Evolutionary conservation across 1,139 yeast species (phyloP), one percentile per base, ranked within the genome.

Genomic region (Candida neerlandica): DNA sequence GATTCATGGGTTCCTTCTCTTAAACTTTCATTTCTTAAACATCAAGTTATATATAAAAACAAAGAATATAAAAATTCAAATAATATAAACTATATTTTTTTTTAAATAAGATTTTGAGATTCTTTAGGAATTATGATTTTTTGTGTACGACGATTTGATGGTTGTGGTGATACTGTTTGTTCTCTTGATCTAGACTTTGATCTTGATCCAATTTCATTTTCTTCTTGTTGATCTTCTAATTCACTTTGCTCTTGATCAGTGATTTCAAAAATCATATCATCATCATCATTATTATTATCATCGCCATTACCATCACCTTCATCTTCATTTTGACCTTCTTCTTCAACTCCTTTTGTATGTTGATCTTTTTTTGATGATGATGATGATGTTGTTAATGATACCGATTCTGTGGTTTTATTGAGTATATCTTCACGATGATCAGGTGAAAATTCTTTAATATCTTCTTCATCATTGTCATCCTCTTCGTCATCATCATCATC

Each of bases 201-300:
- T 9, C 7, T 10, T 11, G 23, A 14, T 5, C 12, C 34, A 27
- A 19, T 45, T 18, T 38, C 47, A 12, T 33, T 19, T n/a, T 16
- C 27, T 9, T 39, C 42, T 26, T 39, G 33, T 14, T 26, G 30
- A 12, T 10, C 46, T 11, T 37, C 52, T 1, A 16, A 29, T 27
- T 45, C 54, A 33, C 46, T 50, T 40, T 57, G 50, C 52, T 55
- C 57, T 48, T 64, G 49, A 39, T 57, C 55, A 34, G 61, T 51
- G 41, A 71, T 66, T 38, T 71, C 73, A 55, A 72, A 72, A 11
- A 72, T 70, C 74, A 72, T 69, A 41, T 68, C 73, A 41, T 68
- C 68, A 49, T 67, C 64, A 45, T 49, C 53, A 12, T 51, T 6
- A 21, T 21, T 21, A 21, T 21, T 6, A 4, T 21, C 23, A 21